These are phyloP conservation scores for Brassica hybrid DNA, from an alignment of 441 rosid genomes.

Conservation along the genomic window DNA sequence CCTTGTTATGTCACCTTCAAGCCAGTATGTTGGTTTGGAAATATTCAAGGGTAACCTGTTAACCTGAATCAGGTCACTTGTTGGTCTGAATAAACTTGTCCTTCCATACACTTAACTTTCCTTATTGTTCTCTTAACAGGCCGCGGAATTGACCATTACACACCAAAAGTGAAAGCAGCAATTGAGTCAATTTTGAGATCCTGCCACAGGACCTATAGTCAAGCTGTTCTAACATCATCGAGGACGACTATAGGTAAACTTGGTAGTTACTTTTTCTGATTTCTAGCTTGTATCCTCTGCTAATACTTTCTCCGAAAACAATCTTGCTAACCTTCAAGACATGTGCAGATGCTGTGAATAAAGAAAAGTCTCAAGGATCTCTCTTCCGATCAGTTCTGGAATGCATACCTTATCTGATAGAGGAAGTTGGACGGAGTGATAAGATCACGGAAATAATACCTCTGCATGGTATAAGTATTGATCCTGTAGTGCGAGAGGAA, in stretches of 20 bases:
- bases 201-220: conserved; percentile 85
- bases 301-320: conserved; percentile 24
- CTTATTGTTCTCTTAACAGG: conserved; percentile 55
- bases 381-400: conserved; percentile 94
- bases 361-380: conserved; percentile 98
- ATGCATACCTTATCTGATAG: conserved; percentile 96
- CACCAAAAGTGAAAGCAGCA: conserved; percentile 98
- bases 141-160: conserved; percentile 90
- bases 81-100: conserved; percentile 25
- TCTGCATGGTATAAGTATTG: conserved; percentile 97
- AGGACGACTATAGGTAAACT: conserved; percentile 83
- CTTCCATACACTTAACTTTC: conserved; percentile 23
- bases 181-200: conserved; percentile 94
- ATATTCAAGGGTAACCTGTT: conserved; percentile 75
- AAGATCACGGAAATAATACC: conserved; percentile 99
- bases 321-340: conserved; percentile 41
- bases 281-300: conserved; percentile 32
- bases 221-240: conserved; percentile 93
- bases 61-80: conserved; percentile 34
- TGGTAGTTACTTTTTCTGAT: not conserved
- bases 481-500: conserved; percentile 99
- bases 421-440: conserved; percentile 99
- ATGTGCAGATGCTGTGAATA: conserved; percentile 89
- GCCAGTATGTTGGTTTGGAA: conserved; percentile 89
- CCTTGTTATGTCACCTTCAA: conserved; percentile 92